Evolutionary conservation across 768 basidiomycete genomes (phyloP), one percentile per base, ranked within the genome.

Genomic region (Termitomyces sp.): DNA sequence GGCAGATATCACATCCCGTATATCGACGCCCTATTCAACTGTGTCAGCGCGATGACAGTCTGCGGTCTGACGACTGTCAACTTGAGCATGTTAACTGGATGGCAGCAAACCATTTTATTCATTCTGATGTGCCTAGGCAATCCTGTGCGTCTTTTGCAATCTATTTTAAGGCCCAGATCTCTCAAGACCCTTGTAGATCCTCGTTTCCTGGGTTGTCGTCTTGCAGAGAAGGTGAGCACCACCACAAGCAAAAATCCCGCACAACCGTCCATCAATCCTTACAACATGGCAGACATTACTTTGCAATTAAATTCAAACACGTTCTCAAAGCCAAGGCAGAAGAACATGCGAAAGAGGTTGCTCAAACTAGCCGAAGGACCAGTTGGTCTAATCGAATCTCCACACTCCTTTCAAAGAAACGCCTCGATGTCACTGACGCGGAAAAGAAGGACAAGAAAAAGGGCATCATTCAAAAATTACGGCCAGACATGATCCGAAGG

Each of bases 161-260:
- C 51, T 33, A 44, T 45, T 65, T 54, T 33, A 35, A 39, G 33
- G 22, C 46, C 46, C 11, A 38, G 32, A 44, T 56, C 9, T 49
- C 42, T 18, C 13, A 36, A 20, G 40, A 49, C 52, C 58, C 54
- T 24, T 51, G n/a, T 55, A 93, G 87, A 84, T 93, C 42, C 68
- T 87, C 15, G 84, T 94, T 7, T 92, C 92, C 0, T 92, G 92
- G 89, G 78, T 92, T 60, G 90, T 92, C 73, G 92, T 96, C 32
- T 83, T 87, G 60, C 82, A 88, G 61, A 82, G 94, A 60, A 86
- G 85, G 90, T 90, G 52, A 64, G 81, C 66, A 45, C 15, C 13
- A 51, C 35, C 28, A 42, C 1, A 35, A 36, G 58, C 58, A 12
- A 50, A 59, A 60, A 59, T 62, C 55, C 48, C 62, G 36, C 60